phyloP scores from a whole-genome alignment of 176 grass and related monocot species.

The sorghum (Sorghum bicolor) region Sorghum_bicolor_NCBIv3 NC_012870.2:13666501-13667000 shows the following conservation, averaged over 20 bases:
- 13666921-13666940: background rate
- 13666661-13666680: constrained; percentile 24
- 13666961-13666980: background rate
- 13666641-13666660: constrained; percentile 36
- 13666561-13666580: background rate
- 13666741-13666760: background rate
- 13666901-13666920: background rate
- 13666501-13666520: background rate
- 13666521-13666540: background rate
- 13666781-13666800: constrained; percentile 41
- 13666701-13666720: constrained; percentile 36
- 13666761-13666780: constrained; percentile 49
- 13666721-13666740: constrained; percentile 34
- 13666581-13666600: constrained; percentile 12
- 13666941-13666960: constrained; percentile 20
- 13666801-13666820: constrained; percentile 32
- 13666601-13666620: background rate
- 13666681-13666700: constrained; percentile 33
- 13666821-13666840: constrained; percentile 35
- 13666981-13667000: background rate
- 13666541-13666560: constrained; percentile 12
- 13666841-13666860: background rate
- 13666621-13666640: background rate
- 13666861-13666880: constrained; percentile 22
- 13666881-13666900: constrained; percentile 28